Conservation (phyloP, 2,329 filamentous ascomycete genomes). For the Curvularia spicifera region DNA sequence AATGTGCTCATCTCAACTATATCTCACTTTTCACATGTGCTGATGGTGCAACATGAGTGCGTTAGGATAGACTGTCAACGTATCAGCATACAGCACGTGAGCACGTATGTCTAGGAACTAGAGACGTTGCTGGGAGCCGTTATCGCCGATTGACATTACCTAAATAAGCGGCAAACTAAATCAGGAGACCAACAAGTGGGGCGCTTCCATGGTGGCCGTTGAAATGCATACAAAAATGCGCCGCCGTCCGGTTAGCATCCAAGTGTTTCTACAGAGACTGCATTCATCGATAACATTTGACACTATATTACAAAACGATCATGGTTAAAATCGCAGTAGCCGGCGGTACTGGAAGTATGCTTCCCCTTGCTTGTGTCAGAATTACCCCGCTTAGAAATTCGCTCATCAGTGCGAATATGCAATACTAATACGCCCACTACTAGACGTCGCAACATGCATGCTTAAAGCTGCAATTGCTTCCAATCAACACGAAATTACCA, state of each 20-base stretch:
- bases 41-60: neutral
- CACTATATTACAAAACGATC: neutral
- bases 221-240: neutral
- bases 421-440: neutral
- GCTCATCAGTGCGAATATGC: neutral
- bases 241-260: neutral
- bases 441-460: constrained; percentile 62
- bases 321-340: constrained; percentile 48
- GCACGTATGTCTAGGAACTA: neutral
- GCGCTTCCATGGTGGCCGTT: neutral
- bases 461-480: constrained; percentile 58
- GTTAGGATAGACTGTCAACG: neutral
- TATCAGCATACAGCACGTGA: neutral
- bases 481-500: constrained; percentile 60
- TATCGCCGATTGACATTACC: constrained; percentile 5
- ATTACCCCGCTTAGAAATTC: neutral
- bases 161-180: neutral
- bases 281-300: neutral
- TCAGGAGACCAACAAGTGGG: constrained; percentile 3
- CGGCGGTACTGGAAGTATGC: constrained; percentile 47
- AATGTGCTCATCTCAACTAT: neutral
- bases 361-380: neutral
- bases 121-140: constrained; percentile 4
- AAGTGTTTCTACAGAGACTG: neutral
- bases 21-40: neutral